A percentile compares a stretch with the other conserved stretches of the same genome.
Conservation (phyloP, 768 basidiomycete genomes). For the Leucocoprinus sp. region DNA sequence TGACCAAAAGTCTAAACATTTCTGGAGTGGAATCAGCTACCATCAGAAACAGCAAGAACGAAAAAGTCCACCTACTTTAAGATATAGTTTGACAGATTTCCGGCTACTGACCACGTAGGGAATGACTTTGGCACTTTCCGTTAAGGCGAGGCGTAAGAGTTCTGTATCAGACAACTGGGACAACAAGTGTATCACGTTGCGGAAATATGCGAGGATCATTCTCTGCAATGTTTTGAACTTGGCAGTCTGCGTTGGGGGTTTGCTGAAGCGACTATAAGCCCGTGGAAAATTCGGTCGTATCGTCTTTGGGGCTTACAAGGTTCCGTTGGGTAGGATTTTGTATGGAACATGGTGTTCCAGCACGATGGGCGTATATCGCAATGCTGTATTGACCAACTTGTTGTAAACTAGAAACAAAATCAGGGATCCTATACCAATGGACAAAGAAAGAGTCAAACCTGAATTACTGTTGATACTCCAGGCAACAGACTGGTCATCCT, state of each 20-base stretch:
- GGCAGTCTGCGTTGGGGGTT: constrained; percentile 70
- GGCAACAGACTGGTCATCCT: constrained; percentile 68
- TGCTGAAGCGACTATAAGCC: constrained; percentile 38
- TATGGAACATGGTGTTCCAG: constrained; percentile 83
- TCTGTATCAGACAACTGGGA: constrained; percentile 66
- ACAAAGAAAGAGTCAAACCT: constrained; percentile 34
- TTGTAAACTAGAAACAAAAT: constrained; percentile 63
- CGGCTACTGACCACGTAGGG: constrained; percentile 83
- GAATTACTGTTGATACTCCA: constrained; percentile 82
- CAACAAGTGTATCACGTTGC: constrained; percentile 75
- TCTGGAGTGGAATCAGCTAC: constrained; percentile 31
- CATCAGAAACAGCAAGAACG: neutral
- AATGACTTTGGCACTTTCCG: constrained; percentile 81
- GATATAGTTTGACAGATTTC: constrained; percentile 77
- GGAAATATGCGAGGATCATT: constrained; percentile 82
- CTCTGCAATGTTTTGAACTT: constrained; percentile 85
- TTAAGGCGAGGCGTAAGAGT: constrained; percentile 59
- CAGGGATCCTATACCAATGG: constrained; percentile 8
- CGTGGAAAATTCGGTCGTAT: neutral
- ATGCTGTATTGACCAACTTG: constrained; percentile 79
- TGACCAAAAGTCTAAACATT: constrained; percentile 80
- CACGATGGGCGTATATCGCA: constrained; percentile 87
- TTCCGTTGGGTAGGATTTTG: constrained; percentile 74
- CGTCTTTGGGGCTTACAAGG: constrained; percentile 52
- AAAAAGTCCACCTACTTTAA: constrained; percentile 50